These are phyloP conservation scores for Apophysomyces variabilis DNA, from an alignment of 371 early-diverging fungal species.

Conservation along the genomic window DNA sequence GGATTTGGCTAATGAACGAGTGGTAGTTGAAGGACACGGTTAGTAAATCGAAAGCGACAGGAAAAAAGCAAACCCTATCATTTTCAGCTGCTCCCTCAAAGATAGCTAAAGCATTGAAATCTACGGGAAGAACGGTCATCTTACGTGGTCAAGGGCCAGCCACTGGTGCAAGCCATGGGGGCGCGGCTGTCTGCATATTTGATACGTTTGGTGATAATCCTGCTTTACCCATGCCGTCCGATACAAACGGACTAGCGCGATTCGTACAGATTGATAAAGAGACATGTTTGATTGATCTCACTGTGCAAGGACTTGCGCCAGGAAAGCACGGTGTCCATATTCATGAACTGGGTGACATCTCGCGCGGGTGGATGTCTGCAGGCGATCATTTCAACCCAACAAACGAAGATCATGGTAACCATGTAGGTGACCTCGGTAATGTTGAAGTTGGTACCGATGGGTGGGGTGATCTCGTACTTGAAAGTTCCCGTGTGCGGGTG, in stretches of 20 bases:
- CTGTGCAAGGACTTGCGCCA: slow-evolving; percentile 66
- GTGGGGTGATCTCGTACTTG: slow-evolving; percentile 72
- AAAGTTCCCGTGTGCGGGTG: slow-evolving; percentile 66
- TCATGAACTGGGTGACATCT: slow-evolving; percentile 76
- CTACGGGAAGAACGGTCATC: slow-evolving; percentile 68
- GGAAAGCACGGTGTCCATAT: slow-evolving; percentile 70
- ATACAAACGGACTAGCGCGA: slow-evolving; percentile 71
- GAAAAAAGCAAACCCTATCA: neutral
- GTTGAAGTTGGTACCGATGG: slow-evolving; percentile 66
- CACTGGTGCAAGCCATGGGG: slow-evolving; percentile 55
- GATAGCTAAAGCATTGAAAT: slow-evolving; percentile 56
- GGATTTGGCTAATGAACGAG: slow-evolving; percentile 54
- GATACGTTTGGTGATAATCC: slow-evolving; percentile 57
- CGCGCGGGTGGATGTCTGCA: slow-evolving; percentile 52
- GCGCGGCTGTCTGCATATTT: slow-evolving; percentile 89
- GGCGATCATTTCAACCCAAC: slow-evolving; percentile 65
- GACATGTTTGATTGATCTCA: slow-evolving; percentile 73
- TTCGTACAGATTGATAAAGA: slow-evolving; percentile 71
- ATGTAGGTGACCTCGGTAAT: slow-evolving; percentile 47
- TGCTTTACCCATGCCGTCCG: slow-evolving; percentile 37
- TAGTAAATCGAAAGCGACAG: neutral
- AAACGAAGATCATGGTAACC: slow-evolving; percentile 49
- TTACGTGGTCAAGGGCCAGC: slow-evolving; percentile 74
- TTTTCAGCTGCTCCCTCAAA: slow-evolving; percentile 62
- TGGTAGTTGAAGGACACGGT: slow-evolving; percentile 65